Percentiles rank a stretch among this genome's conserved stretches.
phyloP scores from a whole-genome alignment of 257 asterid genomes.

The Nicotiana obtusifolia region DNA sequence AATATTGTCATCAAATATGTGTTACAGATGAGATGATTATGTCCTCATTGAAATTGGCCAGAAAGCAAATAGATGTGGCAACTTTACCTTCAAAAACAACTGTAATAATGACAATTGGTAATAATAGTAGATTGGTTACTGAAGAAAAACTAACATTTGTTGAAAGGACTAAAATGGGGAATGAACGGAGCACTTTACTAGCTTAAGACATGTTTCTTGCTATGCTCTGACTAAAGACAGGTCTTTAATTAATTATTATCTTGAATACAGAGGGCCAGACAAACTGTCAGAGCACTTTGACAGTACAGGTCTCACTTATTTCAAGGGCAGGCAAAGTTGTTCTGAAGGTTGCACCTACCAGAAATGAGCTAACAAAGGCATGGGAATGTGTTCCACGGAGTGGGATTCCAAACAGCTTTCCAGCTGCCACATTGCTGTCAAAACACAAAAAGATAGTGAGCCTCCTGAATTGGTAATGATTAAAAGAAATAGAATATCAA shows the following conservation, averaged over 20 bases:
- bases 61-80: neutral
- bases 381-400: slow-evolving; percentile 99
- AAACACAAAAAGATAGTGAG: slow-evolving; percentile 18
- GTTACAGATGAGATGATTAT: neutral
- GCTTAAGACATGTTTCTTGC: slow-evolving; percentile 1
- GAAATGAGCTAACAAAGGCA: slow-evolving; percentile 95
- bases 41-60: neutral
- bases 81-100: neutral
- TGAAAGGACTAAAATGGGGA: neutral
- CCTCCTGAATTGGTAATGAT: slow-evolving; percentile 5
- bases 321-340: neutral
- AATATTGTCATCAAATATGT: neutral
- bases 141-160: neutral
- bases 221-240: neutral
- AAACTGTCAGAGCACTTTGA: neutral
- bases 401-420: slow-evolving; percentile 94
- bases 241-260: neutral
- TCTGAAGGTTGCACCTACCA: slow-evolving; percentile 43
- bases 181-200: neutral
- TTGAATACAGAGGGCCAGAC: neutral
- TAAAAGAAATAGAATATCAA: slow-evolving; percentile 5
- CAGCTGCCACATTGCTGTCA: slow-evolving; percentile 98
- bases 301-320: neutral
- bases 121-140: neutral
- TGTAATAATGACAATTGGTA: neutral